phyloP scores from a whole-genome alignment of 106 monocot genomes.

The Dioscorea alata region DNA sequence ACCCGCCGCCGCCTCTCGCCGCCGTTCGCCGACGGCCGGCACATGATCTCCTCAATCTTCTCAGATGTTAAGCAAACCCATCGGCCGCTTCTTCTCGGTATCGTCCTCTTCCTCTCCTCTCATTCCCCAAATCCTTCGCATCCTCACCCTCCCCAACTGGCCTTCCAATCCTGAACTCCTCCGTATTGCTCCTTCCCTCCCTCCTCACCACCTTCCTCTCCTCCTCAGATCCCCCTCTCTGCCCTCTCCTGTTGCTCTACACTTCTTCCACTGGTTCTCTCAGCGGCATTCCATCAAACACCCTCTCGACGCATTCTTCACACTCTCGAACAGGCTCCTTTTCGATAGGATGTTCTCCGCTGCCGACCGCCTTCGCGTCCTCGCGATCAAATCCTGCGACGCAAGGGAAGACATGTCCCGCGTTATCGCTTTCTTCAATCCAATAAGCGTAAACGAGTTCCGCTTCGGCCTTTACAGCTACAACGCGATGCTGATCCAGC shows the following conservation, averaged over 20 bases:
- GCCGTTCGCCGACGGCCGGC: background rate
- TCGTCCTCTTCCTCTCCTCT: background rate
- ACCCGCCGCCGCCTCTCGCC: background rate
- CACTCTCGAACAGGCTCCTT: conserved; percentile 47
- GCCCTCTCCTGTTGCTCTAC: conserved; percentile 11
- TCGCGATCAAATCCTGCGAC: conserved; percentile 37
- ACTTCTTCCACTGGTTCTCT: conserved; percentile 45
- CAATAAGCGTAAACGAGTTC: conserved; percentile 23
- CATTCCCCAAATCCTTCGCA: conserved; percentile 9
- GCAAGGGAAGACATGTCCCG: conserved; percentile 25
- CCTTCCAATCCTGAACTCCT: conserved; percentile 25
- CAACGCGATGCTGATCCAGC: conserved; percentile 47
- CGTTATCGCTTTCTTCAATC: conserved; percentile 23
- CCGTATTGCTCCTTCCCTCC: conserved; percentile 22
- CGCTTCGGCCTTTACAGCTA: conserved; percentile 24
- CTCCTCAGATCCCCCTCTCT: conserved; percentile 27
- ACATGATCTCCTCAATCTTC: conserved; percentile 5
- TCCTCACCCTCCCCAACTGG: conserved; percentile 44
- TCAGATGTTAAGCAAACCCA: background rate
- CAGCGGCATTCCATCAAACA: conserved; percentile 43
- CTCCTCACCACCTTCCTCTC: conserved; percentile 19
- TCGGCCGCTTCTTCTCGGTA: background rate
- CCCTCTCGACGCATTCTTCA: conserved; percentile 15
- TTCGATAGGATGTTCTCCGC: conserved; percentile 8
- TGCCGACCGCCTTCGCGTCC: conserved; percentile 34